Evolutionary conservation across 106 monocot species (phyloP).

Genomic region (Ottelia alismoides): DNA sequence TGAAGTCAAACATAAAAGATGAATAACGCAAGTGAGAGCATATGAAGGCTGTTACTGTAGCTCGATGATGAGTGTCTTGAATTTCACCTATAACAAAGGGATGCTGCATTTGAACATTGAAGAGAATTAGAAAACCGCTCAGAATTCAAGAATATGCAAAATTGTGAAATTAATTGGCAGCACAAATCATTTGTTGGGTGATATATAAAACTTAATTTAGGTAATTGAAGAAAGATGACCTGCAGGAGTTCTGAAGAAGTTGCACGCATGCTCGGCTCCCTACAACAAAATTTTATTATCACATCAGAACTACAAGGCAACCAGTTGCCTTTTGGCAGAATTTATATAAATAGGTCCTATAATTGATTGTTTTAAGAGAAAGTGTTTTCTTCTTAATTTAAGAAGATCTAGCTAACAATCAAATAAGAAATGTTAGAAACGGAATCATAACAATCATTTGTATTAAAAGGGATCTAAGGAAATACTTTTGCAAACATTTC

Average conservation of each 20-base stretch:
- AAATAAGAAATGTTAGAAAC: no score
- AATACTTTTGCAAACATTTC: constrained; percentile 93
- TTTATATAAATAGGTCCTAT: not conserved
- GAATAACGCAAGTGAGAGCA: not conserved
- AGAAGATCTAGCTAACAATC: no score
- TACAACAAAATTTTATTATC: constrained; percentile 5
- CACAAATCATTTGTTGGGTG: not conserved
- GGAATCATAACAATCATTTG: not conserved
- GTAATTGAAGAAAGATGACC: constrained; percentile 14
- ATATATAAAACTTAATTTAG: not conserved
- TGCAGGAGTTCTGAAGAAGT: constrained; percentile 51
- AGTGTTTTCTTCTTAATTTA: no score
- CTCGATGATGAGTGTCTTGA: constrained; percentile 15
- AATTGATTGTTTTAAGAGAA: no score
- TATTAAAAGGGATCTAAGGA: not conserved
- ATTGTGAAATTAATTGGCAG: not conserved
- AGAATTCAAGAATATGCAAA: not conserved
- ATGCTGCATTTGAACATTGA: constrained; percentile 27
- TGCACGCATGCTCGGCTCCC: constrained; percentile 61
- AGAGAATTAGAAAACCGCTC: not conserved
- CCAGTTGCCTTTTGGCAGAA: no score
- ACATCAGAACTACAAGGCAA: no score
- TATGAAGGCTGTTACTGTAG: not conserved
- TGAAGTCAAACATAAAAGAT: not conserved
- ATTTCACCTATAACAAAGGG: constrained; percentile 43